These are phyloP conservation scores for Leptodermis oblonga DNA, from an alignment of 257 asterid species.

Conservation along the genomic window DNA sequence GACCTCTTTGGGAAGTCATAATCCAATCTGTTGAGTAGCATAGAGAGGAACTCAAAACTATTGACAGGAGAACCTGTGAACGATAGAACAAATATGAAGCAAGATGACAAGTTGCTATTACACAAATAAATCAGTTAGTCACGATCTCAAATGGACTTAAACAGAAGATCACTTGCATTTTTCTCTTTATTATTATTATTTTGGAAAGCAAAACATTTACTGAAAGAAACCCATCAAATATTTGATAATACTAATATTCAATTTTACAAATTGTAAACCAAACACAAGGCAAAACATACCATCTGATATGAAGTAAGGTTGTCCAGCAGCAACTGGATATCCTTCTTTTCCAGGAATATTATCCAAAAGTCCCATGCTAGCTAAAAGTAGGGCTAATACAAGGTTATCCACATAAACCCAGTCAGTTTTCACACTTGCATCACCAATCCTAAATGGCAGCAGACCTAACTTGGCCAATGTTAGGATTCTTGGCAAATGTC, in stretches of 20 bases:
- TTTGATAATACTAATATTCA: background rate
- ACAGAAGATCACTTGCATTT: background rate
- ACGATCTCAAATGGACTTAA: background rate
- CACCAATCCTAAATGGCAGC: slow-evolving; percentile 70
- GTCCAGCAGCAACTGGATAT: slow-evolving; percentile 81
- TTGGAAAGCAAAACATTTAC: background rate
- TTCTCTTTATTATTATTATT: background rate
- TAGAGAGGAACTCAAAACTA: slow-evolving; percentile 73
- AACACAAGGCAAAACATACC: slow-evolving; percentile 40
- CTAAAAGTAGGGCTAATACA: slow-evolving; percentile 70
- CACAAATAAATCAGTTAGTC: background rate
- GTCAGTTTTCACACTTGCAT: slow-evolving; percentile 61
- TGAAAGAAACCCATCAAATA: background rate
- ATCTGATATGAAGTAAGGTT: slow-evolving; percentile 90
- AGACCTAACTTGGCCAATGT: slow-evolving; percentile 76
- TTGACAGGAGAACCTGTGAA: slow-evolving; percentile 82
- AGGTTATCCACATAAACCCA: slow-evolving; percentile 92
- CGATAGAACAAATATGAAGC: slow-evolving; percentile 12
- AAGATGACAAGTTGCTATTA: slow-evolving; percentile 1
- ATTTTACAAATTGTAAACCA: background rate
- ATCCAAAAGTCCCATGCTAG: slow-evolving; percentile 97
- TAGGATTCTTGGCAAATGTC: slow-evolving; percentile 87
- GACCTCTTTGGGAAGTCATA: slow-evolving; percentile 67
- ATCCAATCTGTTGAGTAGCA: slow-evolving; percentile 66
- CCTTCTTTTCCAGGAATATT: slow-evolving; percentile 86